Evolutionary conservation across 306 rosid species (phyloP), one percentile per base, ranked within the genome.

Genomic region (Cucurbita moschata): DNA sequence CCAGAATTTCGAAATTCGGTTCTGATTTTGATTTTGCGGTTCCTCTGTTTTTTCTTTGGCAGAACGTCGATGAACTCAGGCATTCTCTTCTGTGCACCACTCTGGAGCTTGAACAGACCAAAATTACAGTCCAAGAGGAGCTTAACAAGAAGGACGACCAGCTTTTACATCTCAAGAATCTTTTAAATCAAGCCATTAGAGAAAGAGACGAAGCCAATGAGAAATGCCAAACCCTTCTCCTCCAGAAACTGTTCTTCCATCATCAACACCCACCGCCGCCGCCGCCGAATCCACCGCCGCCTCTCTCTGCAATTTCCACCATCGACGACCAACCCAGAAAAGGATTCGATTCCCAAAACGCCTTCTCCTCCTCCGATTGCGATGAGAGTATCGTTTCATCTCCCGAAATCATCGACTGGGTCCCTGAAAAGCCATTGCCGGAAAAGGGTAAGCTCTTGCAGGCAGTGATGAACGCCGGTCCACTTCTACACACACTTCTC

Each of bases 301-400:
- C 91, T 58, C 65, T 81, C 8, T 93, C 98, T 40, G 97, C 92
- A 65, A 85, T 89, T 79, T 90, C 99, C 4, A 89, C 96, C 88
- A 85, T 91, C 71, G 99, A 95, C 72, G 97, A 95, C 77, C 96
- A 94, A 46, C 90, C 90, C 77, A 85, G 90, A 63, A 86, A 82
- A 77, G 86, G 86, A 81, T 85, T 86, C 57, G 94, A 90, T 85
- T 86, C 90, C 69, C 87, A 88, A 82, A 88, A 83, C 76, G 89
- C 88, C 47, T 83, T 81, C 50, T 93, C 96, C 0, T 85, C 95
- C 13, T 94, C 99, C 54, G 99, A 95, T 63, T 95, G 96, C 75
- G 99, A 95, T 80, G 99, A 91, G 68, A 95, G 99, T 85, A 95
- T 95, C 77, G 97, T 95, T 39, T 91, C 99, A 6, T 95, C 99